phyloP scores from a whole-genome alignment of 805 yeast genomes.

The Ogataea pignaliae region DNA sequence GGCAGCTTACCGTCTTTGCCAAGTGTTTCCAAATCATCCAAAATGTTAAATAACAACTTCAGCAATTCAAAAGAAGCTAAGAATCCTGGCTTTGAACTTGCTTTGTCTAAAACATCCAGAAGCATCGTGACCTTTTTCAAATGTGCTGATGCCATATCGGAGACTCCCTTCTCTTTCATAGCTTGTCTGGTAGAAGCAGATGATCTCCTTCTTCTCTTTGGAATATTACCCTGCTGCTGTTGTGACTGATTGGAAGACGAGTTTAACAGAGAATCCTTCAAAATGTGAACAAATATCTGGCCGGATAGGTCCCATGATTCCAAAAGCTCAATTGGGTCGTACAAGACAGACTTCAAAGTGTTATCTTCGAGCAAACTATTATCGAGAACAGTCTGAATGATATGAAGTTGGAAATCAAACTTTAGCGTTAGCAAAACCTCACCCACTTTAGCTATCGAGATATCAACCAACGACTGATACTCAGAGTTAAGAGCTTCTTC shows the following conservation, averaged over 20 bases:
- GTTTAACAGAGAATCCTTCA: conserved; percentile 41
- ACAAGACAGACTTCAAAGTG: conserved; percentile 37
- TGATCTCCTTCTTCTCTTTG: conserved; percentile 81
- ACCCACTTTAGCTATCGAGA: conserved; percentile 49
- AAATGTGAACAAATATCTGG: conserved; percentile 52
- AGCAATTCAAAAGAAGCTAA: conserved; percentile 34
- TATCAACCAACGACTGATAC: conserved; percentile 38
- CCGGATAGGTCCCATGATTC: conserved; percentile 52
- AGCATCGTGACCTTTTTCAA: conserved; percentile 72
- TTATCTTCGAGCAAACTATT: conserved; percentile 29
- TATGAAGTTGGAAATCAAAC: conserved; percentile 48
- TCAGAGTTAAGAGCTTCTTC: conserved; percentile 47
- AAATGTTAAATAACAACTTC: conserved; percentile 45
- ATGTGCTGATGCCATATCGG: conserved; percentile 72
- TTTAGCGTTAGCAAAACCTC: conserved; percentile 55
- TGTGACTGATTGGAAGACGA: conserved; percentile 29
- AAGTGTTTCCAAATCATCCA: conserved; percentile 75
- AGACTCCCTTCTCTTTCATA: conserved; percentile 67
- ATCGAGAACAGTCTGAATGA: conserved; percentile 60
- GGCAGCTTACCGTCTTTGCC: conserved; percentile 92
- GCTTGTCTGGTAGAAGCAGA: conserved; percentile 73
- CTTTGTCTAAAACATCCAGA: conserved; percentile 70
- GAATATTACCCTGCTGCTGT: conserved; percentile 33
- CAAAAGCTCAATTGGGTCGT: conserved; percentile 50
- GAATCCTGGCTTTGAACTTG: conserved; percentile 18